A percentile compares a stretch with the other conserved stretches of the same genome.
phyloP scores from a whole-genome alignment of 2,329 filamentous ascomycete species.

The Penicillium sp. region DNA sequence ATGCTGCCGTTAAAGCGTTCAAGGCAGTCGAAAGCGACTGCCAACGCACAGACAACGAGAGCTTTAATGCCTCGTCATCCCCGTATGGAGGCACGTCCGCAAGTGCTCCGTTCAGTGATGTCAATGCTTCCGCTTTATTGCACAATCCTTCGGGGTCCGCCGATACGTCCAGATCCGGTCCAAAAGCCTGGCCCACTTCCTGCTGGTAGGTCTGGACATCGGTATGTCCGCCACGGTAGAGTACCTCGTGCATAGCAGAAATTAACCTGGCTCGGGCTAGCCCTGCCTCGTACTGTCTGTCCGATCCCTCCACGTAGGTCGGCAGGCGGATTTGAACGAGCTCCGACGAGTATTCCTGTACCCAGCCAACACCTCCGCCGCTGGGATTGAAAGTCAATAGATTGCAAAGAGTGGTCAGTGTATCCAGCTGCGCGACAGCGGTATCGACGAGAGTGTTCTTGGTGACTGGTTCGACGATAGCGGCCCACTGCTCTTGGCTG shows the following conservation, averaged over 20 bases:
- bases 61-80: constrained; percentile 31
- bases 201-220: constrained; percentile 54
- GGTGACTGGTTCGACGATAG: constrained; percentile 65
- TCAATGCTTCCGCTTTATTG: constrained; percentile 56
- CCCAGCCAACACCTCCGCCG: constrained; percentile 51
- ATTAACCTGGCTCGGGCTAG: constrained; percentile 58
- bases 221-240: constrained; percentile 53
- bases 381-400: constrained; percentile 45
- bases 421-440: constrained; percentile 61
- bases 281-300: constrained; percentile 51
- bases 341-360: constrained; percentile 55
- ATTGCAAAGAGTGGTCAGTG: constrained; percentile 52
- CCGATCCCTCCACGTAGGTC: constrained; percentile 48
- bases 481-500: constrained; percentile 61
- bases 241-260: constrained; percentile 55
- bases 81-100: constrained; percentile 32
- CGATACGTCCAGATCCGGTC: constrained; percentile 40
- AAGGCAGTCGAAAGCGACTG: constrained; percentile 52
- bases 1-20: constrained; percentile 50
- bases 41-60: constrained; percentile 47
- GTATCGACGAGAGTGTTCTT: constrained; percentile 66
- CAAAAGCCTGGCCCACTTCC: constrained; percentile 44
- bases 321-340: constrained; percentile 55
- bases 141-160: constrained; percentile 51
- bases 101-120: constrained; percentile 53